Conservation (phyloP, 345 rosid species). For the Microcos paniculata region DNA sequence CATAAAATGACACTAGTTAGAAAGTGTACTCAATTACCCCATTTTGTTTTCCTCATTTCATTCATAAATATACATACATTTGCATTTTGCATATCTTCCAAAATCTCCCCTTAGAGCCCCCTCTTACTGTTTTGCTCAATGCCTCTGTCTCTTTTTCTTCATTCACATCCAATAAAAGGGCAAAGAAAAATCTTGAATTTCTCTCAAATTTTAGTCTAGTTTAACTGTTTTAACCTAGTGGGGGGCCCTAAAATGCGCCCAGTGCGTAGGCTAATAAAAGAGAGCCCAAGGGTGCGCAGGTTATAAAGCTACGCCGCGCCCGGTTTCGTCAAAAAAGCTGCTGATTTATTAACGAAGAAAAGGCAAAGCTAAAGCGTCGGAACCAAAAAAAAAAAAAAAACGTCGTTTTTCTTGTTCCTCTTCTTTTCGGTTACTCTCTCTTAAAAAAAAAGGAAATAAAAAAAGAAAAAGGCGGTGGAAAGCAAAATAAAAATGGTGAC, state of each 20-base stretch:
- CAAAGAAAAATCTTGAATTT: not conserved
- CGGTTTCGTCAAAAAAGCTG: not conserved
- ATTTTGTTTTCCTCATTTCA: conserved; percentile 5
- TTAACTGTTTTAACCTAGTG: not conserved
- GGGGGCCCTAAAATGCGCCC: conserved; percentile 34
- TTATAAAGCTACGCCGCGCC: conserved; percentile 11
- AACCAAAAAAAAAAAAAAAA: not conserved
- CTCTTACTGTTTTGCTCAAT: not conserved
- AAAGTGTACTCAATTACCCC: conserved; percentile 44
- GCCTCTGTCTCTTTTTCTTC: not conserved
- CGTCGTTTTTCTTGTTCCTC: not conserved
- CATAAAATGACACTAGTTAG: conserved; percentile 44
- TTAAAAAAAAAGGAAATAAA: not conserved
- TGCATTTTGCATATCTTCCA: not conserved
- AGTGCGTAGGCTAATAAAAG: conserved; percentile 27
- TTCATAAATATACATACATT: conserved; percentile 10
- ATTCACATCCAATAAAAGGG: not conserved
- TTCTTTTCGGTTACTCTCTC: not conserved
- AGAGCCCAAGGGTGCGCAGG: not conserved
- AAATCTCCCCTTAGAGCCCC: not conserved
- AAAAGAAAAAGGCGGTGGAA: not conserved
- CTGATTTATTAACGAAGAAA: not conserved
- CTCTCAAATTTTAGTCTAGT: not conserved
- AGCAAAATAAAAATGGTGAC: not conserved
- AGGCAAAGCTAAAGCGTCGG: not conserved